phyloP scores from a whole-genome alignment of 2,329 filamentous ascomycete species.

The Talaromyces amestolkiae region DNA sequence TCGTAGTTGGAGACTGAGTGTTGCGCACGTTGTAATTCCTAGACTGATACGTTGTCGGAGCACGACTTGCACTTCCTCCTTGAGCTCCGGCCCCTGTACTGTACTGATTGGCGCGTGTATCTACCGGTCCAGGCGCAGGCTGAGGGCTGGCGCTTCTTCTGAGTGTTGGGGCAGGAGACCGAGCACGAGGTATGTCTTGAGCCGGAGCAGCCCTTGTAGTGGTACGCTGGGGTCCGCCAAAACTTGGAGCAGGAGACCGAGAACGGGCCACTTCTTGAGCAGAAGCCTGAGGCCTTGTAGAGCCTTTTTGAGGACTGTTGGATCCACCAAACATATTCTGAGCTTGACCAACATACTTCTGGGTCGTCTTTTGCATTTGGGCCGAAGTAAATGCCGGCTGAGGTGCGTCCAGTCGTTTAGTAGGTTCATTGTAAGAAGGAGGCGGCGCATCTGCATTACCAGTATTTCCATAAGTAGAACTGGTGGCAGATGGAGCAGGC shows the following conservation, averaged over 20 bases:
- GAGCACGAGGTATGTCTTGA: slow-evolving; percentile 46
- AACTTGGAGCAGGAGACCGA: slow-evolving; percentile 57
- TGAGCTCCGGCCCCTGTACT: slow-evolving; percentile 22
- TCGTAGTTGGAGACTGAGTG: slow-evolving; percentile 36
- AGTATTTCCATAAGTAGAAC: slow-evolving; percentile 35
- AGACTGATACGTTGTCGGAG: slow-evolving; percentile 46
- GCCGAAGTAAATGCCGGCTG: slow-evolving; percentile 88
- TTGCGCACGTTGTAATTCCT: slow-evolving; percentile 42
- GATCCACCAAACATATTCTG: slow-evolving; percentile 66
- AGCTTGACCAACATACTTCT: slow-evolving; percentile 81
- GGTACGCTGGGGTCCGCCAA: slow-evolving; percentile 33
- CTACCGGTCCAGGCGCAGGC: slow-evolving; percentile 27
- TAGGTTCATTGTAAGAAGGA: slow-evolving; percentile 76
- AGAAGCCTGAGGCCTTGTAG: slow-evolving; percentile 55
- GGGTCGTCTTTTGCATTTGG: slow-evolving; percentile 92
- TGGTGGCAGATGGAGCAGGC: slow-evolving; percentile 58
- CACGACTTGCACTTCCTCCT: slow-evolving; percentile 35
- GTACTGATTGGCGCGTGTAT: slow-evolving; percentile 40
- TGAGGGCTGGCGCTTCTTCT: slow-evolving; percentile 38
- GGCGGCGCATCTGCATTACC: slow-evolving; percentile 62
- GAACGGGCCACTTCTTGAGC: slow-evolving; percentile 44
- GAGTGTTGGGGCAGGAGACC: slow-evolving; percentile 58
- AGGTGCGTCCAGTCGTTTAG: slow-evolving; percentile 80
- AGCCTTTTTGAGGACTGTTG: slow-evolving; percentile 53
- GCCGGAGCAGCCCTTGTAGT: slow-evolving; percentile 21